These are phyloP conservation scores for Hypoxylon perforatum DNA, from an alignment of 495 filamentous ascomycete species.

Conservation along the genomic window DNA sequence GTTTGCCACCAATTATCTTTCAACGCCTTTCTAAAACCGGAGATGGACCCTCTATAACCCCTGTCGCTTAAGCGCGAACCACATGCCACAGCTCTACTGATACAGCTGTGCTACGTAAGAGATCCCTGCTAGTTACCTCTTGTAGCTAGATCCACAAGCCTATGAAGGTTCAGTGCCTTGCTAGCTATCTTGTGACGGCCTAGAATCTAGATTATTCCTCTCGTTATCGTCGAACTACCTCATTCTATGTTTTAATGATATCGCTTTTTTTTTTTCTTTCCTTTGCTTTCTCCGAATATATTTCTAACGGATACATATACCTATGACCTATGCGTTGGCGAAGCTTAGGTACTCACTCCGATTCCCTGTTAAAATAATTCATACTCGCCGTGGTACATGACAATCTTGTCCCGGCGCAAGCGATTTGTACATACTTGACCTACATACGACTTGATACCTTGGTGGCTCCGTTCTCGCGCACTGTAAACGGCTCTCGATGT, in stretches of 20 bases:
- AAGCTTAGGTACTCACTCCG: slow-evolving; percentile 3
- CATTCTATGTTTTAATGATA: slow-evolving; percentile 9
- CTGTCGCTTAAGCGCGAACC: slow-evolving; percentile 24
- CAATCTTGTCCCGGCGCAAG: slow-evolving; percentile 15
- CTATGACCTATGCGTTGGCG: slow-evolving; percentile 10
- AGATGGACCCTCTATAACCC: slow-evolving; percentile 37
- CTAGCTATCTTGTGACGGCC: slow-evolving; percentile 24
- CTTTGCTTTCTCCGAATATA: slow-evolving; percentile 13
- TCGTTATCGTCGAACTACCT: slow-evolving; percentile 39
- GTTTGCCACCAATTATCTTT: slow-evolving; percentile 37
- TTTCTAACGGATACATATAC: slow-evolving; percentile 3
- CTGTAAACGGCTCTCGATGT: slow-evolving; percentile 23
- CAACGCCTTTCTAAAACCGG: slow-evolving; percentile 34
- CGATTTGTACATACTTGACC: neutral
- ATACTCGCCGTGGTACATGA: slow-evolving; percentile 23
- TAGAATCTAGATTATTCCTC: slow-evolving; percentile 34
- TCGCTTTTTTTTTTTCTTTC: slow-evolving; percentile 28
- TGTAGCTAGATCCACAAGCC: slow-evolving; percentile 18
- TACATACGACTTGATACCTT: slow-evolving; percentile 11
- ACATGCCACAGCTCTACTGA: slow-evolving; percentile 27
- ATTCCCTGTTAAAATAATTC: slow-evolving; percentile 11
- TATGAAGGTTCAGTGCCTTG: slow-evolving; percentile 18
- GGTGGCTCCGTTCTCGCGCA: slow-evolving; percentile 25
- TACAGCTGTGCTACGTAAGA: slow-evolving; percentile 26
- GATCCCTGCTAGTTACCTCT: slow-evolving; percentile 29